Conservation (phyloP, 768 basidiomycete genomes). For the Suillus paluster region DNA sequence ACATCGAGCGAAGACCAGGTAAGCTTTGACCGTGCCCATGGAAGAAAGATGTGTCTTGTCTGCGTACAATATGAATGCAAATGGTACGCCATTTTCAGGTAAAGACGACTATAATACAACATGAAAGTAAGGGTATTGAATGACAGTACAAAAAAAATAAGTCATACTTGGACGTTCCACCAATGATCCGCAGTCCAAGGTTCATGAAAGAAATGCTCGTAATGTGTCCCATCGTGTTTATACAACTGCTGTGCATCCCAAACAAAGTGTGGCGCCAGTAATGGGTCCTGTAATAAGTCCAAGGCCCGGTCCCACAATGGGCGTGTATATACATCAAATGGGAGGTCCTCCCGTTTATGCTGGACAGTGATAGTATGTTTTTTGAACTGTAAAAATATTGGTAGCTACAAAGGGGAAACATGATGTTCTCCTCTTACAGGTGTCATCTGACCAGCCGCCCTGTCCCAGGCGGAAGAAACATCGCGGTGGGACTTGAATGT, state of each 20-base stretch:
- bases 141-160: background rate
- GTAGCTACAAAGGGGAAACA: conserved; percentile 3
- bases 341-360: background rate
- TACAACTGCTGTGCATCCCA: conserved; percentile 39
- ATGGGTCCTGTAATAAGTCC: conserved; percentile 11
- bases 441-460: conserved; percentile 1
- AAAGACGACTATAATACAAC: conserved; percentile 1
- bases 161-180: conserved; percentile 42
- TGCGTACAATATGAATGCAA: conserved; percentile 42
- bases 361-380: background rate
- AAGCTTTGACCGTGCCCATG: conserved; percentile 42
- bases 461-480: conserved; percentile 6
- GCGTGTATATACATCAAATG: background rate
- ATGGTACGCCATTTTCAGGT: conserved; percentile 23
- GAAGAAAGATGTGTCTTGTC: conserved; percentile 44
- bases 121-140: background rate
- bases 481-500: background rate
- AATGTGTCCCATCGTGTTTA: conserved; percentile 30
- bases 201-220: conserved; percentile 36
- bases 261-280: conserved; percentile 19
- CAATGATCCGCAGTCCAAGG: conserved; percentile 42
- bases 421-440: conserved; percentile 7
- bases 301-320: conserved; percentile 17
- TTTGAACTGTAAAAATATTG: background rate
- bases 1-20: conserved; percentile 40